Evolutionary conservation across 495 filamentous ascomycete species (phyloP).

Genomic region (Pseudoneurospora amorphoporcata): DNA sequence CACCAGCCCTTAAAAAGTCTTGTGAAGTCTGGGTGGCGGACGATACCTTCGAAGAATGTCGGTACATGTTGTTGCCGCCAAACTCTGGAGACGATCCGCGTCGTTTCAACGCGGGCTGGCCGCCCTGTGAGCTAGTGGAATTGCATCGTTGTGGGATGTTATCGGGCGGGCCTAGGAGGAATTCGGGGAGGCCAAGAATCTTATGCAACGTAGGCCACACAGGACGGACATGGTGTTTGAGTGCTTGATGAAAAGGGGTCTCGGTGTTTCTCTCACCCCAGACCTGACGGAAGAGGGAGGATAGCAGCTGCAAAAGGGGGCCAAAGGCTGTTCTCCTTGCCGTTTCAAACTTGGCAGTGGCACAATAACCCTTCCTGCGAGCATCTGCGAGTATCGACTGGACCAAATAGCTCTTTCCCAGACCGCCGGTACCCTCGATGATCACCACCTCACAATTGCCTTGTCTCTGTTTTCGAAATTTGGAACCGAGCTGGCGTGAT

Average conservation of each 20-base stretch:
- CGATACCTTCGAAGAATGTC: neutral
- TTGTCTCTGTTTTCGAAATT: constrained; percentile 51
- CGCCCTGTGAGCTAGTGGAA: constrained; percentile 5
- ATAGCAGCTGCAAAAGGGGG: constrained; percentile 67
- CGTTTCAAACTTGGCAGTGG: constrained; percentile 77
- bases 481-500: constrained; percentile 38
- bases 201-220: constrained; percentile 71
- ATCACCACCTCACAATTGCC: constrained; percentile 69
- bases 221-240: constrained; percentile 62
- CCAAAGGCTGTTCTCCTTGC: constrained; percentile 73
- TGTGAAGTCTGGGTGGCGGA: constrained; percentile 44
- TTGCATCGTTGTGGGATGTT: neutral
- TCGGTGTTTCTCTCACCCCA: constrained; percentile 83
- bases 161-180: constrained; percentile 41
- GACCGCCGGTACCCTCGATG: constrained; percentile 63
- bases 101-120: constrained; percentile 18
- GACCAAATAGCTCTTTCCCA: constrained; percentile 76
- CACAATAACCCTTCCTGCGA: constrained; percentile 67
- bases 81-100: constrained; percentile 35
- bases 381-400: constrained; percentile 67
- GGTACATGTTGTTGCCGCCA: constrained; percentile 7
- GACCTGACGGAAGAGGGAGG: constrained; percentile 78
- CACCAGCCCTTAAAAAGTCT: constrained; percentile 60
- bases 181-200: constrained; percentile 71
- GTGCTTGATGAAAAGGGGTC: constrained; percentile 66